Percentiles rank a stretch among this genome's conserved stretches.
These are phyloP conservation scores for Ascochyta pisi DNA, from an alignment of 2,329 filamentous ascomycete species.

Conservation along the genomic window DNA sequence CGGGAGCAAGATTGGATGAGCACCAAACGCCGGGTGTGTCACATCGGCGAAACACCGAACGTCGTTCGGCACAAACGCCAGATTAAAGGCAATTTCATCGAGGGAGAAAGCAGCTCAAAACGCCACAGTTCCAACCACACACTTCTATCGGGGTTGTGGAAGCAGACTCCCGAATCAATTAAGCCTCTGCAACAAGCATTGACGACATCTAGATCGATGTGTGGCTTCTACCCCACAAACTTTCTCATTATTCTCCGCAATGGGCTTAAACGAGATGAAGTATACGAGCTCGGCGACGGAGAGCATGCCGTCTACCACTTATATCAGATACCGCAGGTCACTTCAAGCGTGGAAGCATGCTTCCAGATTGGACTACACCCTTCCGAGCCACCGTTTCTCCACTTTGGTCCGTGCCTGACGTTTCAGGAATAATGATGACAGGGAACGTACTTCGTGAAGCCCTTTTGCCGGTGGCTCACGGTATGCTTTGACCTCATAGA, in stretches of 20 bases:
- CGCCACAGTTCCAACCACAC: background rate
- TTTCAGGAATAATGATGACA: conserved; percentile 7
- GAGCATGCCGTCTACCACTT: background rate
- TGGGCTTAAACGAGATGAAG: background rate
- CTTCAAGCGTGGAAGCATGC: conserved; percentile 2
- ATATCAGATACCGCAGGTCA: background rate
- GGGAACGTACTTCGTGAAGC: background rate
- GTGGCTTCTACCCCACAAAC: conserved; percentile 3
- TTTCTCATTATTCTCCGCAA: background rate
- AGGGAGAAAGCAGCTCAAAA: background rate
- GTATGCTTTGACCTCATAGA: background rate
- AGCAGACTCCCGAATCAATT: background rate
- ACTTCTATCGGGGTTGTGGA: background rate
- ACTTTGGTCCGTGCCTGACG: conserved; percentile 10
- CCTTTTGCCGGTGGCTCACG: conserved; percentile 11
- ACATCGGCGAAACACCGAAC: conserved; percentile 11
- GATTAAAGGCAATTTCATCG: conserved; percentile 3
- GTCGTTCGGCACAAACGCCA: conserved; percentile 7
- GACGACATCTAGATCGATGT: background rate
- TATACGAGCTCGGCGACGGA: background rate
- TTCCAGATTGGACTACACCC: too few species aligned
- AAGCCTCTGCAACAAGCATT: background rate
- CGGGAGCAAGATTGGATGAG: background rate
- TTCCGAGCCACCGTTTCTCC: conserved; percentile 1
- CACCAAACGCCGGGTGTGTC: conserved; percentile 9